These are phyloP conservation scores for Xenosphaeropsis pyriputrescens DNA, from an alignment of 2,329 filamentous ascomycete species.

Conservation along the genomic window DNA sequence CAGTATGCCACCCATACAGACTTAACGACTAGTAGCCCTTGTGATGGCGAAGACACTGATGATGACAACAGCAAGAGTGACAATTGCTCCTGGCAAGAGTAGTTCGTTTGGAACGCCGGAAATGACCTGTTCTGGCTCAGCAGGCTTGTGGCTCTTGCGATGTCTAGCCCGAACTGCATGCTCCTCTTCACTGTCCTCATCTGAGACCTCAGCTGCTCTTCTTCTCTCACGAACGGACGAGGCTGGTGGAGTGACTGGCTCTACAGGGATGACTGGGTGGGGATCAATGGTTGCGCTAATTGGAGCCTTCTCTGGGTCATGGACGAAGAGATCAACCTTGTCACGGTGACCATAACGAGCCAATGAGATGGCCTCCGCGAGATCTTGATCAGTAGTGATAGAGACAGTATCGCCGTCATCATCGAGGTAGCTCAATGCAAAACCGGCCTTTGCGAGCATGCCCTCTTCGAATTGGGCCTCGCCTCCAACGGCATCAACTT, in stretches of 20 bases:
- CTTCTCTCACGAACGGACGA: constrained; percentile 38
- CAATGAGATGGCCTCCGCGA: constrained; percentile 77
- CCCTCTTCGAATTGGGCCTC: constrained; percentile 65
- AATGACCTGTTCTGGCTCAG: constrained; percentile 52
- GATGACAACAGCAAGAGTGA: constrained; percentile 89
- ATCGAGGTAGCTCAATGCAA: constrained; percentile 88
- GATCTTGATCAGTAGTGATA: constrained; percentile 88
- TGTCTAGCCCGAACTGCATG: constrained; percentile 23
- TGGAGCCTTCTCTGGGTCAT: constrained; percentile 82
- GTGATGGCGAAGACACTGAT: constrained; percentile 84
- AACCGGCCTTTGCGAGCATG: constrained; percentile 62
- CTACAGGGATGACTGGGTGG: constrained; percentile 35
- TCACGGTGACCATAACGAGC: constrained; percentile 66
- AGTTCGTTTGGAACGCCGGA: constrained; percentile 88
- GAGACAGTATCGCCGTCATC: constrained; percentile 95
- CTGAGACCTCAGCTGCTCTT: constrained; percentile 36
- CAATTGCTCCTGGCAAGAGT: constrained; percentile 83
- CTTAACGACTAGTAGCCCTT: constrained; percentile 38
- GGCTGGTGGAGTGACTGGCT: constrained; percentile 32
- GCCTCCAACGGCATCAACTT: constrained; percentile 75
- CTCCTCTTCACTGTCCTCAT: constrained; percentile 33
- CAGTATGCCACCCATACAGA: neutral
- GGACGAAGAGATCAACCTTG: constrained; percentile 95
- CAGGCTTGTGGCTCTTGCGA: constrained; percentile 19
- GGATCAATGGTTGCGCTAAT: constrained; percentile 49